phyloP scores from a whole-genome alignment of 345 rosid species.

The Dovyalis caffra region DNA sequence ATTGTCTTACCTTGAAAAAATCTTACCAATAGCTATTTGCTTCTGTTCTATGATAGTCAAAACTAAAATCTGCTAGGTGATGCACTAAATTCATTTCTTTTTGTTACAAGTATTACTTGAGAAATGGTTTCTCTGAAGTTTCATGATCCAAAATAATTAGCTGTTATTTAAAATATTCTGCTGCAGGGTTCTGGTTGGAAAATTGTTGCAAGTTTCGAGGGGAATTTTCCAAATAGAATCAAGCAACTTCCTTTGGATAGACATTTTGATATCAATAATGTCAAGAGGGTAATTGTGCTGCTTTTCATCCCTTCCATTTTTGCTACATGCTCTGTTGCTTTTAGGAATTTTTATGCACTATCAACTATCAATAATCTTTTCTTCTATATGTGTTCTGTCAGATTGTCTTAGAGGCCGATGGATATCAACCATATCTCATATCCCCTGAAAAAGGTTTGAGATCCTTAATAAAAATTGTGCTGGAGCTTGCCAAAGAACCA shows the following conservation, averaged over 20 bases:
- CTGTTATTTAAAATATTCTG: not conserved
- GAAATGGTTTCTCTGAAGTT: not conserved
- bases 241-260: constrained; percentile 97
- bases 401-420: constrained; percentile 97
- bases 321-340: not conserved
- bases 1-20: not conserved
- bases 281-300: constrained; percentile 71
- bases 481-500: constrained; percentile 96
- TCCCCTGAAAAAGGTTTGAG: constrained; percentile 98
- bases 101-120: not conserved
- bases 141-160: not conserved
- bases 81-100: not conserved
- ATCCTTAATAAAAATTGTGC: constrained; percentile 89
- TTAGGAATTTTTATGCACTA: constrained; percentile 3
- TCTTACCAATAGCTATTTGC: not conserved
- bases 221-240: constrained; percentile 86
- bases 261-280: constrained; percentile 87
- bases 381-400: constrained; percentile 23
- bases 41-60: not conserved
- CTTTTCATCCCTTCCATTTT: constrained; percentile 1
- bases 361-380: not conserved
- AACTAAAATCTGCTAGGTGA: not conserved
- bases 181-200: constrained; percentile 98
- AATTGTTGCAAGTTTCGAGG: constrained; percentile 97
- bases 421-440: constrained; percentile 98